A percentile compares a stretch with the other conserved stretches of the same genome.
These are phyloP conservation scores for Brassica nigra DNA, from an alignment of 345 rosid species.

Conservation along the genomic window DNA sequence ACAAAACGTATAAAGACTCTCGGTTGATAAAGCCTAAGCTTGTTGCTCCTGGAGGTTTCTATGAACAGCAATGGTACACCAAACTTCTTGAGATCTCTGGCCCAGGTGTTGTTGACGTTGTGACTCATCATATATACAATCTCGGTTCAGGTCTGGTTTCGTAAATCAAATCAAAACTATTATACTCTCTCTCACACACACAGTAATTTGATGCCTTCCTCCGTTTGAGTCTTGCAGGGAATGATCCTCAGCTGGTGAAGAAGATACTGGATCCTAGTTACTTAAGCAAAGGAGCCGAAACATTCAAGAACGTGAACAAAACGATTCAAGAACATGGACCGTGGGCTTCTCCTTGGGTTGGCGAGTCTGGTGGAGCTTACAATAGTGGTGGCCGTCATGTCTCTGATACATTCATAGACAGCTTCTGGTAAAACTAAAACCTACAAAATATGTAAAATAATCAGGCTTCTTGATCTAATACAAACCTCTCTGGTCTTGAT, in stretches of 20 bases:
- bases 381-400: constrained; percentile 89
- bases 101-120: constrained; percentile 49
- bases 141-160: constrained; percentile 71
- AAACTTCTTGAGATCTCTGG: constrained; percentile 83
- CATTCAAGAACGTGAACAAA: constrained; percentile 58
- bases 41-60: constrained; percentile 96
- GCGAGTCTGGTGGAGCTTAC: constrained; percentile 98
- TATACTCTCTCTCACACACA: not conserved
- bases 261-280: constrained; percentile 77
- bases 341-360: constrained; percentile 98
- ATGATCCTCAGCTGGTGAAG: constrained; percentile 65
- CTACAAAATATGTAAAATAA: not conserved
- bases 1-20: constrained; percentile 57
- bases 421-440: constrained; percentile 74
- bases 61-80: constrained; percentile 65
- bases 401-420: constrained; percentile 82
- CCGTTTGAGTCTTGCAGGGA: constrained; percentile 56
- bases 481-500: not conserved
- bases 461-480: not conserved
- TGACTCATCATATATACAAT: constrained; percentile 97
- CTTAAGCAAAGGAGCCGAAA: constrained; percentile 59
- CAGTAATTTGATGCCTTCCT: not conserved
- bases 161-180: constrained; percentile 1
- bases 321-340: constrained; percentile 66
- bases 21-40: constrained; percentile 53